These are phyloP conservation scores for Trichoderma sp. DNA, from an alignment of 2,329 filamentous ascomycete species.

Conservation along the genomic window DNA sequence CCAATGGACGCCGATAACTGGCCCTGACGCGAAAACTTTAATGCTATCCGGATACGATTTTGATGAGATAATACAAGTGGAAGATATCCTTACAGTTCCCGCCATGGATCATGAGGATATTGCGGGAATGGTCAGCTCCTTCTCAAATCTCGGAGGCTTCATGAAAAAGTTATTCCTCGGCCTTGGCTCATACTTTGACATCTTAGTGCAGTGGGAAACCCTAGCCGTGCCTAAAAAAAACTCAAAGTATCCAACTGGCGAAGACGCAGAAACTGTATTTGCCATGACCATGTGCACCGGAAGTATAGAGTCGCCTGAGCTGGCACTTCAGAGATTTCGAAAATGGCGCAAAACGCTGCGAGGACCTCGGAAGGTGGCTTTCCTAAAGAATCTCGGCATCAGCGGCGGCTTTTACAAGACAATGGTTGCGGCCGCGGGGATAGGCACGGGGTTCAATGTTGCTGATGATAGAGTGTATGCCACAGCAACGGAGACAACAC, in stretches of 20 bases:
- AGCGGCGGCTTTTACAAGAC: conserved; percentile 18
- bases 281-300: conserved; percentile 24
- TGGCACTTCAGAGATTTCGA: background rate
- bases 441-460: background rate
- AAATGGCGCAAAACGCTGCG: conserved; percentile 15
- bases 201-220: conserved; percentile 16
- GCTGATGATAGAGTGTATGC: conserved; percentile 18
- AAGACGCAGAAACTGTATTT: conserved; percentile 23
- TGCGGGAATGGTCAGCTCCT: background rate
- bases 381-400: conserved; percentile 9
- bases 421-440: conserved; percentile 7
- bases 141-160: background rate
- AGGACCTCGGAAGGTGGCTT: conserved; percentile 18
- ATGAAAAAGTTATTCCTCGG: conserved; percentile 1
- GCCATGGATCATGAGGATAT: background rate
- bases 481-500: conserved; percentile 14
- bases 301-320: background rate
- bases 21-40: background rate
- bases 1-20: background rate
- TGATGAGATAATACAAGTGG: conserved; percentile 17
- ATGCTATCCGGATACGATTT: conserved; percentile 19
- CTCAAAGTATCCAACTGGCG: conserved; percentile 16
- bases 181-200: conserved; percentile 24
- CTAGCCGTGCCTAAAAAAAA: conserved; percentile 6
- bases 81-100: conserved; percentile 13